Base-by-base conservation (phyloP, 345 rosid genomes). In the Cardamine occulta region DNA sequence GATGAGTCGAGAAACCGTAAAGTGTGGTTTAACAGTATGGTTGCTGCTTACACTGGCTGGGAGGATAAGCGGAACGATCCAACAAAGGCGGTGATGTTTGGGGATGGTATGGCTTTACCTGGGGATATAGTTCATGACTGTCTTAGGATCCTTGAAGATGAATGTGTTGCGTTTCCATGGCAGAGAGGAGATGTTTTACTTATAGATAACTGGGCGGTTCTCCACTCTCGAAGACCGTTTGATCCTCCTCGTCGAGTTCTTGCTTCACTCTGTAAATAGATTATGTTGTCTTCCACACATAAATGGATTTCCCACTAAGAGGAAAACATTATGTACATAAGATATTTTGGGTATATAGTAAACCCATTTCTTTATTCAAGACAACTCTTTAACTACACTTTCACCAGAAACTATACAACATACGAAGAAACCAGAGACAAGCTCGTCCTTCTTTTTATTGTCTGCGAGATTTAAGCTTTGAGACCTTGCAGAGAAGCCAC, bases 11-110 rank as follows among this genome's bases (percentile, higher is more conserved):
- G 93, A 80, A 79, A 83, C 49, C 89, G 92, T 4, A 91, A 94
- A 81, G 84, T 86, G 10, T 94, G 98, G 97, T 90, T 91, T 80
- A 91, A 91, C 39, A 88, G 97, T 81, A 88, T 91, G 96, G 97
- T 90, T 54, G 93, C 96, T 26, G 97, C 95, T 7, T 90, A 88
- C 66, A 90, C 88, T 0, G 97, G 97, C 1, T 88, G 98, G 98
- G 80, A 90, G 77, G 95, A 90, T 66, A 80, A 63, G 7, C 76
- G 91, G 57, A 94, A 91, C 6, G 91, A 91, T 82, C 93, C 96
- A 6, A 74, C 23, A 37, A 91, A 87, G 77, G 91, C 96, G 0
- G 92, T 90, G 44, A 86, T 86, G 2, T 90, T 90, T 9, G 97
- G 96, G 10, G 85, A 90, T 19, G 96, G 97, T 4, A 62, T 74